Evolutionary conservation across 768 basidiomycete species (phyloP).

Genomic region (Lactifluus hygrophoroides): DNA sequence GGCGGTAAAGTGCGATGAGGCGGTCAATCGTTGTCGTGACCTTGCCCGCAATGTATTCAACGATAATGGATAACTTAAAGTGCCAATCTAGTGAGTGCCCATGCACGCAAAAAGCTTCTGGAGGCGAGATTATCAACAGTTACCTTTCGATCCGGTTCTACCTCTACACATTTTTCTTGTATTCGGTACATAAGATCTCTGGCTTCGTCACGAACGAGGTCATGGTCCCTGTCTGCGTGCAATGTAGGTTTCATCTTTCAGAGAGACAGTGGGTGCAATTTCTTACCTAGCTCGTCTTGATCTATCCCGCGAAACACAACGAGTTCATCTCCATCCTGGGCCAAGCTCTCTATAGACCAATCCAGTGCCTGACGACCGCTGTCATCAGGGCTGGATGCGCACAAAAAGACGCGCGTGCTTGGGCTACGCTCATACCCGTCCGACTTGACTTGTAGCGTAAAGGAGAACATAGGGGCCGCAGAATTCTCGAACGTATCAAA

Average conservation of each 20-base stretch:
- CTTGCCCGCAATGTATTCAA: slow-evolving; percentile 91
- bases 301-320: slow-evolving; percentile 89
- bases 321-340: slow-evolving; percentile 86
- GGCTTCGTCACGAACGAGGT: slow-evolving; percentile 76
- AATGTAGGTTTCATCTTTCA: not conserved
- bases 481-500: slow-evolving; percentile 86
- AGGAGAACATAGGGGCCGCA: slow-evolving; percentile 78
- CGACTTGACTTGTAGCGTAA: slow-evolving; percentile 75
- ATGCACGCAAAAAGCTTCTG: not conserved
- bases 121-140: not conserved
- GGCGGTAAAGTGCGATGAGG: slow-evolving; percentile 84
- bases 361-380: slow-evolving; percentile 83
- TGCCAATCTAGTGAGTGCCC: not conserved
- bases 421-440: slow-evolving; percentile 69
- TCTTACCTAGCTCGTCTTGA: slow-evolving; percentile 70
- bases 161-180: slow-evolving; percentile 73
- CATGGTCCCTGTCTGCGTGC: slow-evolving; percentile 65
- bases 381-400: slow-evolving; percentile 83
- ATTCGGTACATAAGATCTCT: slow-evolving; percentile 69
- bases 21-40: slow-evolving; percentile 87
- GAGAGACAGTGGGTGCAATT: not conserved
- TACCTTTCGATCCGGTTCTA: slow-evolving; percentile 71
- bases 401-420: slow-evolving; percentile 81
- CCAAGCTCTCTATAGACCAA: slow-evolving; percentile 81
- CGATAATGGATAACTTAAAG: slow-evolving; percentile 76